Percentiles rank a stretch among this genome's conserved stretches.
Conservation (phyloP, 495 filamentous ascomycete genomes). For the Talaromyces nanjingensis region DNA sequence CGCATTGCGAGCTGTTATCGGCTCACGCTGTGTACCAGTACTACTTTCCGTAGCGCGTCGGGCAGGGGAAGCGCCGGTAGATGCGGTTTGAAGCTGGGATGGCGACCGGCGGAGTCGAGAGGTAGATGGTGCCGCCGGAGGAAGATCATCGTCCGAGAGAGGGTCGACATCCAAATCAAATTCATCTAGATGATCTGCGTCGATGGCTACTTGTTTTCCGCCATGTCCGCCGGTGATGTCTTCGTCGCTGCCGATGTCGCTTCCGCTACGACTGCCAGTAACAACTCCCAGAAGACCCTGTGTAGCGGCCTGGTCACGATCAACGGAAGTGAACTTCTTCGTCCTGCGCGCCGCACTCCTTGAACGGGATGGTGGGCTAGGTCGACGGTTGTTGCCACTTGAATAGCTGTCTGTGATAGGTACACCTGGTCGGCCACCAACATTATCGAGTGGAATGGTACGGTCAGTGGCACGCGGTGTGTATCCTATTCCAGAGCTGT, state of each 20-base stretch:
- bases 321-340: slow-evolving; percentile 48
- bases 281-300: slow-evolving; percentile 30
- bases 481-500: slow-evolving; percentile 62
- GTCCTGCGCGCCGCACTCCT: slow-evolving; percentile 43
- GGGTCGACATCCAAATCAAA: slow-evolving; percentile 37
- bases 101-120: slow-evolving; percentile 49
- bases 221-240: slow-evolving; percentile 45
- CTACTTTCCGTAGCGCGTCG: slow-evolving; percentile 20
- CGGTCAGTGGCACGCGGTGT: slow-evolving; percentile 56
- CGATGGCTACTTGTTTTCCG: slow-evolving; percentile 5
- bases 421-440: slow-evolving; percentile 29
- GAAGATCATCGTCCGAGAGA: slow-evolving; percentile 44
- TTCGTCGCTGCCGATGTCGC: slow-evolving; percentile 44
- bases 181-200: slow-evolving; percentile 17
- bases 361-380: slow-evolving; percentile 41
- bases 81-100: slow-evolving; percentile 35
- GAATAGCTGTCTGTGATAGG: slow-evolving; percentile 42
- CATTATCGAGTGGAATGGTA: slow-evolving; percentile 46
- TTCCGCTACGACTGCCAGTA: slow-evolving; percentile 46
- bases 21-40: slow-evolving; percentile 12
- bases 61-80: slow-evolving; percentile 25
- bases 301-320: slow-evolving; percentile 32
- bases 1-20: slow-evolving; percentile 52
- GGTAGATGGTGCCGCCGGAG: slow-evolving; percentile 34
- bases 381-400: slow-evolving; percentile 44